A percentile compares a stretch with the other conserved stretches of the same genome.
Evolutionary conservation across 2,329 filamentous ascomycete genomes (phyloP).

Genomic region (Aspergillus persii): DNA sequence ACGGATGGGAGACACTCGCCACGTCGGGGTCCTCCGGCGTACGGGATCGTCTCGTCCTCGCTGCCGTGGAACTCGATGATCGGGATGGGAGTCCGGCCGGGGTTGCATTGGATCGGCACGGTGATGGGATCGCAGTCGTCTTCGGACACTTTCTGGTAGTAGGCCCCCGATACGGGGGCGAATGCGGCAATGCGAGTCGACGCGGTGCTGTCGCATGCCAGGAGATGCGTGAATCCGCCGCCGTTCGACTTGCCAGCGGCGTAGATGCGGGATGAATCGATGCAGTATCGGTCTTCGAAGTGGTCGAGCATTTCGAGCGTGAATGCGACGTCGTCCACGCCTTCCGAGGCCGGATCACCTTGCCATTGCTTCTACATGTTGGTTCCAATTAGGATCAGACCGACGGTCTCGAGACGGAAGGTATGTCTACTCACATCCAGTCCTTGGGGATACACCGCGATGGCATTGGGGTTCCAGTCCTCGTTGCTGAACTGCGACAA

Average conservation of each 20-base stretch:
- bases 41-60: conserved; percentile 36
- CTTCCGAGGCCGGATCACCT: conserved; percentile 41
- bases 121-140: conserved; percentile 14
- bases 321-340: conserved; percentile 47
- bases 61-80: conserved; percentile 25
- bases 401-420: neutral
- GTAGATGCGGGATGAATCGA: conserved; percentile 47
- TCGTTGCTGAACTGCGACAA: conserved; percentile 49
- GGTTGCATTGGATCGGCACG: conserved; percentile 26
- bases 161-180: conserved; percentile 48
- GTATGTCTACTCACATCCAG: conserved; percentile 24
- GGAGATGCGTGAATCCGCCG: conserved; percentile 49
- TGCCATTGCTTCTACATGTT: conserved; percentile 36
- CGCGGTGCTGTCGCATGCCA: conserved; percentile 47
- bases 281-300: conserved; percentile 44
- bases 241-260: conserved; percentile 56
- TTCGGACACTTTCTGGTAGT: conserved; percentile 33
- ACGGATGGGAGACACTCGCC: conserved; percentile 21
- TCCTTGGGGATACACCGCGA: conserved; percentile 48
- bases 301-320: conserved; percentile 43
- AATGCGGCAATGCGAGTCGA: conserved; percentile 50
- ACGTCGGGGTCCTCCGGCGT: conserved; percentile 32
- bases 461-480: conserved; percentile 43
- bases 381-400: neutral
- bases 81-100: conserved; percentile 30